Evolutionary conservation across 805 yeast genomes (phyloP), one percentile per base, ranked within the genome.

Genomic region (Blastobotrys mokoenaii): DNA sequence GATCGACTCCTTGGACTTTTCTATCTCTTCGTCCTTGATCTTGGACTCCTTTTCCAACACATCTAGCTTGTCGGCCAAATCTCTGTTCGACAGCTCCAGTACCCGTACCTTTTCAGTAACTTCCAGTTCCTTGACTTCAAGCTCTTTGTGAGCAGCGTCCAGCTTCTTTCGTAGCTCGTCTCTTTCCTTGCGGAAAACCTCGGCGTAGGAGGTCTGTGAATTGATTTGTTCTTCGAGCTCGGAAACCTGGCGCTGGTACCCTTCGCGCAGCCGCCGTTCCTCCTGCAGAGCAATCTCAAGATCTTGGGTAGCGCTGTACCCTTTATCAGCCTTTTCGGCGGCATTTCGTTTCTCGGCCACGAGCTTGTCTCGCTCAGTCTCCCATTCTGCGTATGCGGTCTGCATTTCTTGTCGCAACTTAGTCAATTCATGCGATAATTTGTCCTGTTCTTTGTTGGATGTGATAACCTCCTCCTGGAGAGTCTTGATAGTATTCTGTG

Each of bases 381-480:
- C 50, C 54, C 52, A 50, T 5, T 30, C 40, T 9, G 33, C 41
- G 43, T 45, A 44, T 31, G 41, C 51, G 16, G 45, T 47, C 41
- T 40, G 47, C 38, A 41, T 45, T 44, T 53, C 57, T 2, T 34
- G 17, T 10, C 65, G 50, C 11, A 54, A 42, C 10, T 38, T 38
- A 7, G 59, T 49, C 17, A 63, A 46, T 32, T 64, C 64, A 18
- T 51, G 50, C 10, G 61, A 55, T 7, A 60, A 48, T 30, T 49
- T 48, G 40, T 56, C 62, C 15, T 48, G 40, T 32, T 62, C 64
- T 16, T 61, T 52, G 20, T 55, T 56, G 16, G 60, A 49, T 11
- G 48, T 45, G 41, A 48, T 62, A 12, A 60, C 50, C 43, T 74
- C 79, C 30, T 61, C 60, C 51, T 67, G 71, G 34, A 74, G 53